Conservation (phyloP, 2,329 filamentous ascomycete species). For the Aaosphaeria pasadenensis region DNA sequence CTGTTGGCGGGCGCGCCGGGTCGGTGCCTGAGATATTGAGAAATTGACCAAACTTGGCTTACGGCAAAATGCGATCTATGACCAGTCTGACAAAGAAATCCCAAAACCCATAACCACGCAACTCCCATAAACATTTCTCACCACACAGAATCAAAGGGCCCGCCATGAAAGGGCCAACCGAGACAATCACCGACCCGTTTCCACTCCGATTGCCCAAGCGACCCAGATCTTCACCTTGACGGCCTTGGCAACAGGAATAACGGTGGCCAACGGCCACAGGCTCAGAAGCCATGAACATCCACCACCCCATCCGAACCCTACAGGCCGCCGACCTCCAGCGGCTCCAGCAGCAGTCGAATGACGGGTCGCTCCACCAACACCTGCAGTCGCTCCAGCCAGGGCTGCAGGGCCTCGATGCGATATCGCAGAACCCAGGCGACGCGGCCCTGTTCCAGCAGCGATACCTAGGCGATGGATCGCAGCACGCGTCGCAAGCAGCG, state of each 20-base stretch:
- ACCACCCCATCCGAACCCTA: slow-evolving; percentile 21
- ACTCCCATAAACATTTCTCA: no score
- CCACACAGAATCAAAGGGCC: no score
- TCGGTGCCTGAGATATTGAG: no score
- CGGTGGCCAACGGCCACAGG: no score
- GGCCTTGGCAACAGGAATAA: background rate
- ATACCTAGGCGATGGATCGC: slow-evolving; percentile 16
- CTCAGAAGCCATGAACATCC: slow-evolving; percentile 9
- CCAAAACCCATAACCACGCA: no score
- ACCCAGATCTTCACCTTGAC: slow-evolving; percentile 1
- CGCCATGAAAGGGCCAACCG: no score
- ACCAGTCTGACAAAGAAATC: no score
- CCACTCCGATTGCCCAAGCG: no score
- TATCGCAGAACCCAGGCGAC: slow-evolving; percentile 24
- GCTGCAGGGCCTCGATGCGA: slow-evolving; percentile 41
- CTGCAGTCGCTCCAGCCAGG: slow-evolving; percentile 30
- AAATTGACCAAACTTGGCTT: no score
- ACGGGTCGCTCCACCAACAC: slow-evolving; percentile 21
- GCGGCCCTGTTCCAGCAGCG: slow-evolving; percentile 19
- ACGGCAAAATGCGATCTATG: no score
- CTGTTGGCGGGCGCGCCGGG: no score
- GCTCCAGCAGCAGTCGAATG: slow-evolving; percentile 26
- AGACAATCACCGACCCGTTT: no score
- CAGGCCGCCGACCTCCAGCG: slow-evolving; percentile 23
- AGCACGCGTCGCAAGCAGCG: slow-evolving; percentile 6